Conservation (phyloP, 495 filamentous ascomycete genomes). For the Neurospora sublineolata region DNA sequence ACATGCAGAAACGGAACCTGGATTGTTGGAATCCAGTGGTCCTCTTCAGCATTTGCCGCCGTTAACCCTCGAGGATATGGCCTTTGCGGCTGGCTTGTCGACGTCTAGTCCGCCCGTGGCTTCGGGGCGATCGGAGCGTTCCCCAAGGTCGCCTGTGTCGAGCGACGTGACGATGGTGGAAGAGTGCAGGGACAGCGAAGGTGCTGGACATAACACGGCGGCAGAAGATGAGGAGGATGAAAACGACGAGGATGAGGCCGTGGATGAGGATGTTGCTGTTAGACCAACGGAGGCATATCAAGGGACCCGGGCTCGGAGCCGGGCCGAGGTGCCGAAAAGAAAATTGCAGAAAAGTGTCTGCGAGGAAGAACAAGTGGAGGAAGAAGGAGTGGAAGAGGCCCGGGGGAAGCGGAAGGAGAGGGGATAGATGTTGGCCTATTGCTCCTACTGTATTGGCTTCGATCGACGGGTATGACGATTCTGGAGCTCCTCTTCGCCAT, state of each 20-base stretch:
- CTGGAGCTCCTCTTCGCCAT: background rate
- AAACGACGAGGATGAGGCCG: background rate
- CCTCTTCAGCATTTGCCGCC: background rate
- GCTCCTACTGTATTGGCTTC: constrained; percentile 1
- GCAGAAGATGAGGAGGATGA: background rate
- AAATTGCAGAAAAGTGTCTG: background rate
- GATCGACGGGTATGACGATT: background rate
- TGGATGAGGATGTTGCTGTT: background rate
- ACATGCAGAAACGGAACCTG: background rate
- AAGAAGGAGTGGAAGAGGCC: background rate
- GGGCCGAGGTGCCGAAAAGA: background rate
- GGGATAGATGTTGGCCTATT: background rate
- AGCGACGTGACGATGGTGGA: background rate
- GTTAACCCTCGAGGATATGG: background rate
- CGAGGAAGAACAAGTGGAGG: background rate
- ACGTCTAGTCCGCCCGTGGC: background rate
- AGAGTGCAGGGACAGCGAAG: background rate
- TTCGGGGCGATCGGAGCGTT: background rate
- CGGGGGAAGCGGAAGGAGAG: background rate
- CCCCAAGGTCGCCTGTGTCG: background rate
- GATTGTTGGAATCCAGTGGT: background rate
- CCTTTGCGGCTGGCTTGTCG: background rate
- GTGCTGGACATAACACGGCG: background rate
- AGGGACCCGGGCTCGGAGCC: background rate
- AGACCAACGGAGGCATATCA: background rate